Evolutionary conservation across 1,284 basidiomycete genomes (phyloP).

Genomic region (Trichosporon ovoides): DNA sequence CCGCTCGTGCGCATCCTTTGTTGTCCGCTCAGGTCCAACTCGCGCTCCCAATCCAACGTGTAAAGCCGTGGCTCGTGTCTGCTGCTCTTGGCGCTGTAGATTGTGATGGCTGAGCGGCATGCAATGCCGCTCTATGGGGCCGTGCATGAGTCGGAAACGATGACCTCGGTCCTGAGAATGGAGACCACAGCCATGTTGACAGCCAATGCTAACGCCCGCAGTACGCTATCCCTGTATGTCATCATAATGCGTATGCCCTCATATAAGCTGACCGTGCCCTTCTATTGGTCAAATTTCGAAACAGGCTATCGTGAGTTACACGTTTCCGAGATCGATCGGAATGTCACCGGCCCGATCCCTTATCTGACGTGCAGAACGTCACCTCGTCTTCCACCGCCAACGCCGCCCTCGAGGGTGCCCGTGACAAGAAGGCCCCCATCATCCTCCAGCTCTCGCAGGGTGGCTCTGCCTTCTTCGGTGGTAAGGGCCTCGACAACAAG

Average conservation of each 20-base stretch:
- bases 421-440: constrained; percentile 92
- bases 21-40: neutral
- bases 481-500: constrained; percentile 86
- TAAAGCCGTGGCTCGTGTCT: neutral
- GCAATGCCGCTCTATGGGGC: neutral
- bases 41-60: neutral
- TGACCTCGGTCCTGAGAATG: neutral
- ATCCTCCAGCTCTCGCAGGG: constrained; percentile 98
- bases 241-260: neutral
- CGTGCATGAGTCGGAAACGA: neutral
- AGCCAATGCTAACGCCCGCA: constrained; percentile 38
- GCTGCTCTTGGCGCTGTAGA: neutral
- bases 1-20: too few species aligned
- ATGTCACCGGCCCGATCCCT: neutral
- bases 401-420: constrained; percentile 80
- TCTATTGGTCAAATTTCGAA: neutral
- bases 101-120: neutral
- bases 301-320: constrained; percentile 62
- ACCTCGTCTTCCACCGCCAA: constrained; percentile 84
- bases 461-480: constrained; percentile 92
- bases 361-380: constrained; percentile 55
- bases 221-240: constrained; percentile 79
- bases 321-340: neutral
- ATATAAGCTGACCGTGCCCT: constrained; percentile 3
- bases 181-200: neutral